Evolutionary conservation across 306 rosid species (phyloP), one percentile per base, ranked within the genome.

Genomic region (Cicer pinnatifidum): DNA sequence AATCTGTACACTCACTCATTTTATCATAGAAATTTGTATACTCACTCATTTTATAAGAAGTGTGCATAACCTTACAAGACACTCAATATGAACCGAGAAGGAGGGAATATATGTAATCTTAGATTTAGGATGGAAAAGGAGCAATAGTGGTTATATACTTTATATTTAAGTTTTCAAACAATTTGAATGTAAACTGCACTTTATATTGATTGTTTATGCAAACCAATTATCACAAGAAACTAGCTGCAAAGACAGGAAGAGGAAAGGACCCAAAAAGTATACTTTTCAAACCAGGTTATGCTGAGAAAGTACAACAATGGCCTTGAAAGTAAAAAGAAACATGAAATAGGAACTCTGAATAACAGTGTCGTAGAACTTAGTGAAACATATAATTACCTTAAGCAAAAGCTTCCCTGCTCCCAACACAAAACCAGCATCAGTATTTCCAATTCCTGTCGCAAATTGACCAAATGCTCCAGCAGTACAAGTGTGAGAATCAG

Each of bases 381-480:
- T 67, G 74, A 62, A 80, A 40, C 19, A 15, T 72, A 38, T 23
- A 57, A 51, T 74, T 50, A 90, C 98, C 98, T 93, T 91, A 38
- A 93, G 98, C 67, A 94, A 67, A 73, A 88, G 90, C 83, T 94
- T 94, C 71, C 98, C 97, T 11, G 97, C 67, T 35, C 98, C 98
- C 78, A 94, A 53, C 44, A 94, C 95, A 72, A 94, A 89, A 77
- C 96, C 98, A 0, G 96, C 96, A 87, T 94, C 97, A 7, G 98
- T 94, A 80, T 87, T 91, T 45, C 98, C 98, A 20, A 94, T 91
- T 82, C 98, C 97, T 6, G 97, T 91, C 50, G 98, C 92, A 82
- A 94, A 94, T 81, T 94, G 98, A 70, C 98, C 98, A 84, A 94
- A 94, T 20, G 98, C 98, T 80, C 98, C 97, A 69, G 97, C 97